Evolutionary conservation across 164 flowering plant species (phyloP).

Genomic region (Stephania japonica): DNA sequence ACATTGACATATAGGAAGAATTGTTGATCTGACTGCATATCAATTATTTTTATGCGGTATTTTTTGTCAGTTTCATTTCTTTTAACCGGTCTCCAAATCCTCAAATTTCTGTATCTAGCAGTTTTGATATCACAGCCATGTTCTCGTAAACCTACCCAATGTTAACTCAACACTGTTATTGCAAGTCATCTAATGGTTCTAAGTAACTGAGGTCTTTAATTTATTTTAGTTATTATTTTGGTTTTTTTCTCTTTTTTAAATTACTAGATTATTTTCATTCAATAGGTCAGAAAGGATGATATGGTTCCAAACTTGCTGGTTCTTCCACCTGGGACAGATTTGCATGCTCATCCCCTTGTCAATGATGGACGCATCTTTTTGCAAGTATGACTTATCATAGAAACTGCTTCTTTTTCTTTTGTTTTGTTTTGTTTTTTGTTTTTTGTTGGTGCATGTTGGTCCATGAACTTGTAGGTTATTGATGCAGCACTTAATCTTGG

Average conservation of each 20-base stretch:
- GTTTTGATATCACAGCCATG: background rate
- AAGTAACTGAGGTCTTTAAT: background rate
- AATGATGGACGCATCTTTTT: conserved; percentile 65
- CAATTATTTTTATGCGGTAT: too few species aligned
- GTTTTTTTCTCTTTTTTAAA: background rate
- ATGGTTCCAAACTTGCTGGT: conserved; percentile 66
- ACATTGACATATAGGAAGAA: too few species aligned
- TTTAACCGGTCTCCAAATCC: background rate
- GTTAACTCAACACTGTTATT: background rate
- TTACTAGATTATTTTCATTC: background rate
- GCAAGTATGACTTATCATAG: conserved; percentile 50
- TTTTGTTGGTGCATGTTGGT: background rate
- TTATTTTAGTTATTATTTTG: background rate
- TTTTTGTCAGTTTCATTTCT: too few species aligned
- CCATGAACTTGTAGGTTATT: background rate
- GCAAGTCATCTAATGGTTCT: background rate
- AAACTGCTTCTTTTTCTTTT: too few species aligned
- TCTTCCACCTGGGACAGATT: conserved; percentile 77
- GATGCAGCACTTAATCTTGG: background rate
- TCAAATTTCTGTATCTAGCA: background rate
- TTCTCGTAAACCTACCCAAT: background rate
- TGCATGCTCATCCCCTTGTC: conserved; percentile 80
- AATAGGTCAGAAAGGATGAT: conserved; percentile 74
- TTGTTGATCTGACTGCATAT: too few species aligned
- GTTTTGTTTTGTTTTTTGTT: too few species aligned